Percentiles rank a stretch among this genome's conserved stretches.
phyloP scores from a whole-genome alignment of 2,329 filamentous ascomycete genomes.

The Claviceps citrina region DNA sequence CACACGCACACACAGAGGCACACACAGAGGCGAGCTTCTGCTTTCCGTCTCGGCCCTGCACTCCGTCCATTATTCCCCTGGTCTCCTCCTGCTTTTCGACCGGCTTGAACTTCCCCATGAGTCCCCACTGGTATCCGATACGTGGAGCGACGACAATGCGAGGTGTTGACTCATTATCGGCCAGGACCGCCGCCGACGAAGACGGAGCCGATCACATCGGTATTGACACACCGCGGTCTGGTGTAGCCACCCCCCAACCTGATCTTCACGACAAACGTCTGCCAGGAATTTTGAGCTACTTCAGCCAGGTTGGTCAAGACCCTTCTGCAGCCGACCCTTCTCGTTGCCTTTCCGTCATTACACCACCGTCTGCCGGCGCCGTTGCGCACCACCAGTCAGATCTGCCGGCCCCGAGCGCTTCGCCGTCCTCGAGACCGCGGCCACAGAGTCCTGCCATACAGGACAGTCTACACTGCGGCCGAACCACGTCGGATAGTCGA shows the following conservation, averaged over 20 bases:
- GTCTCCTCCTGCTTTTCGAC: not conserved
- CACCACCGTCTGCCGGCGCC: constrained; percentile 21
- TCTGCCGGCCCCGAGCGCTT: constrained; percentile 13
- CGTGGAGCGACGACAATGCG: constrained; percentile 22
- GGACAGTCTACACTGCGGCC: constrained; percentile 14
- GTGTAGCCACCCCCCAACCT: constrained; percentile 82
- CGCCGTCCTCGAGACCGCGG: constrained; percentile 15
- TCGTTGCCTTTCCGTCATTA: constrained; percentile 22
- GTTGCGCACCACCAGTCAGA: constrained; percentile 11
- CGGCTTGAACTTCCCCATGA: not conserved
- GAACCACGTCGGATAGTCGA: constrained; percentile 6
- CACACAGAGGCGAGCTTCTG: constrained; percentile 7
- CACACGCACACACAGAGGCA: not conserved
- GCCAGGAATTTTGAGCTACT: constrained; percentile 93
- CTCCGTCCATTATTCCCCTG: not conserved
- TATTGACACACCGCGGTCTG: constrained; percentile 75
- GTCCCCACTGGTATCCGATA: constrained; percentile 6
- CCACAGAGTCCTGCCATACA: constrained; percentile 13
- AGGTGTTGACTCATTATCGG: constrained; percentile 35
- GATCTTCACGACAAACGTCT: constrained; percentile 89
- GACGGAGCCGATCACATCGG: constrained; percentile 64
- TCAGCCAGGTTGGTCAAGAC: constrained; percentile 96
- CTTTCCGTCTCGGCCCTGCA: not conserved
- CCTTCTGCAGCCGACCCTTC: constrained; percentile 38
- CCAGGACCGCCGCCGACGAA: constrained; percentile 48